phyloP scores from a whole-genome alignment of 2,329 filamentous ascomycete genomes.

The Ophiostoma populinum region DNA sequence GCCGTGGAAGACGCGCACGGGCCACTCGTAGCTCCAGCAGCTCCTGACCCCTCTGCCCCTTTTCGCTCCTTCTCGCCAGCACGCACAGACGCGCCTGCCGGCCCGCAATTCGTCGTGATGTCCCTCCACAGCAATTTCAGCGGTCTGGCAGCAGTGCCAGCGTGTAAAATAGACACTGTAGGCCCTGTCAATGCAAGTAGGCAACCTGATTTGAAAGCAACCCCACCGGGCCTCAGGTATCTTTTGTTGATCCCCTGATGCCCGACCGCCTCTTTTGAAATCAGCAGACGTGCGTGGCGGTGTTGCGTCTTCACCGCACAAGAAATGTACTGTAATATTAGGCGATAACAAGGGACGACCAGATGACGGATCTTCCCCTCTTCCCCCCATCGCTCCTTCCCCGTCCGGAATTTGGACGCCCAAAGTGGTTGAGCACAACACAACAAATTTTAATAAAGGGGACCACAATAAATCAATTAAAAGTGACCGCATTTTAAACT shows the following conservation, averaged over 20 bases:
- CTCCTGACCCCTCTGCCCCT: slow-evolving; percentile 2
- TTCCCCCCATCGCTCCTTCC: slow-evolving; percentile 6
- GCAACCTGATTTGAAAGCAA: slow-evolving; percentile 2
- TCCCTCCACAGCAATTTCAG: background rate
- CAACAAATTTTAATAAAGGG: slow-evolving; percentile 9
- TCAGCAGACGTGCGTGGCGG: no score
- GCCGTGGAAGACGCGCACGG: slow-evolving; percentile 8
- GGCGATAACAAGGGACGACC: background rate
- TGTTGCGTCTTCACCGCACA: no score
- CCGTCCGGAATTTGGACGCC: slow-evolving; percentile 6
- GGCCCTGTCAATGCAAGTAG: slow-evolving; percentile 4
- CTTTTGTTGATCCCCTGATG: no score
- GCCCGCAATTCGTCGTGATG: background rate
- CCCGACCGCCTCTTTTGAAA: slow-evolving; percentile 1
- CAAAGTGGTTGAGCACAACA: slow-evolving; percentile 2
- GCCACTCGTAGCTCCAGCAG: slow-evolving; percentile 5
- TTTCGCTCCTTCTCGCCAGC: slow-evolving; percentile 2
- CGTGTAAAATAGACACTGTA: no score
- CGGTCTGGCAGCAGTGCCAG: no score
- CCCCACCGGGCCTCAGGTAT: slow-evolving; percentile 3
- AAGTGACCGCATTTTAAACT: slow-evolving; percentile 1
- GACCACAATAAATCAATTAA: slow-evolving; percentile 5
- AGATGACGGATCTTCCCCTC: slow-evolving; percentile 5
- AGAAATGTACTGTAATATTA: no score
- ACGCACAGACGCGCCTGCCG: slow-evolving; percentile 1